Conservation (phyloP, 805 yeast genomes). For the Metschnikowia koreensis region DNA sequence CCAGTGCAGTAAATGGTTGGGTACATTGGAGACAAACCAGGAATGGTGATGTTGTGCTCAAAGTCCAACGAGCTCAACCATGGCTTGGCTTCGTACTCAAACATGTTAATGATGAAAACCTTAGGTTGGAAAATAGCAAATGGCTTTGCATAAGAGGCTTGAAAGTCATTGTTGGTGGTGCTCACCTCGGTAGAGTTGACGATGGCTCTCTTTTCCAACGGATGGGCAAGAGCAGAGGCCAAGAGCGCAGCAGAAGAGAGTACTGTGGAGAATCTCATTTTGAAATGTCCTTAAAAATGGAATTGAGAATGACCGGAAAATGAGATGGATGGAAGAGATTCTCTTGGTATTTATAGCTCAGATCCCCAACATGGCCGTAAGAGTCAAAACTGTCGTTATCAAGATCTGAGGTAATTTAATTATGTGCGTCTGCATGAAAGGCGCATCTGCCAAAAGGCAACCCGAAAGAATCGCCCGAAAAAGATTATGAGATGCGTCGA, state of each 20-base stretch:
- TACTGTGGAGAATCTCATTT: slow-evolving; percentile 21
- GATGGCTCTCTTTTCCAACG: slow-evolving; percentile 15
- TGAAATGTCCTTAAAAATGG: too few relatives aligned
- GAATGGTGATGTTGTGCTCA: slow-evolving; percentile 54
- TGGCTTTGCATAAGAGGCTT: slow-evolving; percentile 29
- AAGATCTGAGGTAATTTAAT: slow-evolving; percentile 3
- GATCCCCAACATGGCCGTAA: neutral
- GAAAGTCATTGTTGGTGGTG: slow-evolving; percentile 18
- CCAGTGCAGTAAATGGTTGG: slow-evolving; percentile 56
- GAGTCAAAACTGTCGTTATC: neutral
- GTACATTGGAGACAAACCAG: slow-evolving; percentile 64
- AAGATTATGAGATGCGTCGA: neutral
- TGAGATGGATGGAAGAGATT: too few relatives aligned
- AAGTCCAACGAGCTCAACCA: slow-evolving; percentile 52
- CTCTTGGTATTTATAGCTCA: neutral
- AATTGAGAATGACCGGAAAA: neutral
- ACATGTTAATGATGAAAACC: slow-evolving; percentile 56
- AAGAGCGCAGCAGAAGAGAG: slow-evolving; percentile 16
- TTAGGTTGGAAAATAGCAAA: slow-evolving; percentile 48
- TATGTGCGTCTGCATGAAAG: slow-evolving; percentile 7
- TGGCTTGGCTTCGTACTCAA: slow-evolving; percentile 49
- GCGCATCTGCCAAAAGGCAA: neutral
- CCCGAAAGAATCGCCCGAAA: neutral
- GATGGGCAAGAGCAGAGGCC: slow-evolving; percentile 18
- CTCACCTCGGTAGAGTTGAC: slow-evolving; percentile 14